phyloP scores from a whole-genome alignment of 2,329 filamentous ascomycete species.

The Claviceps citrina region DNA sequence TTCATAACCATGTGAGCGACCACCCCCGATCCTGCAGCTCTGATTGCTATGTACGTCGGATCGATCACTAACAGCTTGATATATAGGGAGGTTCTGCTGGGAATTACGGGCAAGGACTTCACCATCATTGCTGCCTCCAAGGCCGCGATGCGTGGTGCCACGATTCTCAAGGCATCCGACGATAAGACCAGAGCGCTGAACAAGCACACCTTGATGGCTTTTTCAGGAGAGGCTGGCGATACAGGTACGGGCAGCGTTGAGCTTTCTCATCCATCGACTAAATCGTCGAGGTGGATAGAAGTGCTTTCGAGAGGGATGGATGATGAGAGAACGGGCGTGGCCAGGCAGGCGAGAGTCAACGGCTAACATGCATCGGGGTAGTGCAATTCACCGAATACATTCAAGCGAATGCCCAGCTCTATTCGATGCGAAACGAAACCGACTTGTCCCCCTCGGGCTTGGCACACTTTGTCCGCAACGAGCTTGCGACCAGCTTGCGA shows the following conservation, averaged over 20 bases:
- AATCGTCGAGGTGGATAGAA: neutral
- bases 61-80: constrained; percentile 1
- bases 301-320: neutral
- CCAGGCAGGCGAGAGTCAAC: neutral
- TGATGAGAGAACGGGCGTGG: too few relatives aligned
- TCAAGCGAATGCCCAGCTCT: constrained; percentile 94
- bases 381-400: constrained; percentile 99
- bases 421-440: constrained; percentile 94
- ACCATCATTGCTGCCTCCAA: constrained; percentile 95
- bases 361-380: constrained; percentile 25
- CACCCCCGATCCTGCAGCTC: neutral
- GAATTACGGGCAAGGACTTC: constrained; percentile 98
- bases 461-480: constrained; percentile 82
- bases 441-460: constrained; percentile 81
- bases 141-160: constrained; percentile 93
- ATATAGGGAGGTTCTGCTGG: constrained; percentile 85
- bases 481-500: constrained; percentile 79
- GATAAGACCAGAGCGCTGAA: constrained; percentile 93
- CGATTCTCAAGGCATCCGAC: constrained; percentile 84
- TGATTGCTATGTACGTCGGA: too few relatives aligned
- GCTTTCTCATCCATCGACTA: neutral
- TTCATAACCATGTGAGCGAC: constrained; percentile 5
- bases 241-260: constrained; percentile 45
- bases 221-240: constrained; percentile 89
- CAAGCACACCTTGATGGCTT: constrained; percentile 88